Evolutionary conservation across 2,329 filamentous ascomycete genomes (phyloP).

Genomic region (Fusarium torulosum): DNA sequence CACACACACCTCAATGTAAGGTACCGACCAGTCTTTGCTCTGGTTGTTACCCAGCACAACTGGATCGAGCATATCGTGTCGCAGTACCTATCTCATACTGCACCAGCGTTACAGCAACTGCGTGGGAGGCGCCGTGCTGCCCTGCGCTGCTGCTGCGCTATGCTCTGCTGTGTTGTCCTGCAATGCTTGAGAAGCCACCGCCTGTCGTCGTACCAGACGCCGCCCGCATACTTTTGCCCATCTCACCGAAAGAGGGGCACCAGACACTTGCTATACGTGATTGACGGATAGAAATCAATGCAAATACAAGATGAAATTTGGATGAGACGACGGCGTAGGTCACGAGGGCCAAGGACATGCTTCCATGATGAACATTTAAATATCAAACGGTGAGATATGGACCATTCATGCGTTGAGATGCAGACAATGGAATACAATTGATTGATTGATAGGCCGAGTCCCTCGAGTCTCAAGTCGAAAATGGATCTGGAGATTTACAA

Average conservation of each 20-base stretch:
- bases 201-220: slow-evolving; percentile 38
- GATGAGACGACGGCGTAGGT: slow-evolving; percentile 34
- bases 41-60: slow-evolving; percentile 22
- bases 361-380: slow-evolving; percentile 26
- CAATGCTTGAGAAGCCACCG: slow-evolving; percentile 32
- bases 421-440: slow-evolving; percentile 29
- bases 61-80: slow-evolving; percentile 40
- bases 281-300: slow-evolving; percentile 37
- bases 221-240: slow-evolving; percentile 39
- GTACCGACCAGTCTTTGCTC: slow-evolving; percentile 39
- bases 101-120: slow-evolving; percentile 36
- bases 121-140: slow-evolving; percentile 20
- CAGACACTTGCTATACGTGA: slow-evolving; percentile 24
- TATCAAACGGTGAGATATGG: slow-evolving; percentile 24
- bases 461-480: slow-evolving; percentile 30
- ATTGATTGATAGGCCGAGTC: slow-evolving; percentile 41
- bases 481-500: slow-evolving; percentile 44
- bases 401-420: slow-evolving; percentile 35
- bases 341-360: slow-evolving; percentile 26
- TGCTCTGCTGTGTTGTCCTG: slow-evolving; percentile 42
- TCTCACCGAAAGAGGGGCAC: slow-evolving; percentile 44
- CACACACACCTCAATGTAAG: slow-evolving; percentile 43
- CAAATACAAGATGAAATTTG: slow-evolving; percentile 34
- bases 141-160: slow-evolving; percentile 27
- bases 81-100: slow-evolving; percentile 33